Percentiles rank a stretch among this genome's conserved stretches.
Conservation (phyloP, 768 basidiomycete species). For the Hysterangium stoloniferum region DNA sequence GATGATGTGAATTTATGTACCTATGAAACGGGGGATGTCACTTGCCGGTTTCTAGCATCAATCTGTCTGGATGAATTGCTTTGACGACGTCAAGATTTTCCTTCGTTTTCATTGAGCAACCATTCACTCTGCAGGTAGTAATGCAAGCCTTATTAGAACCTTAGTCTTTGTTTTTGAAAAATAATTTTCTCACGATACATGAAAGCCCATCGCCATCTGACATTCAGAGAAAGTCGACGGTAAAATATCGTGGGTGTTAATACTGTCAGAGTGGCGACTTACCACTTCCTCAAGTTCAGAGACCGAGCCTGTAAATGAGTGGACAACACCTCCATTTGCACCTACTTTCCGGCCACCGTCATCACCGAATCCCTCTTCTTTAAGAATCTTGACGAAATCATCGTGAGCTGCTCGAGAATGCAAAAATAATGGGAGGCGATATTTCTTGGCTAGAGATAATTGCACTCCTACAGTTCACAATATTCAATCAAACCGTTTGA, state of each 20-base stretch:
- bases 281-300: slow-evolving; percentile 63
- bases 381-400: slow-evolving; percentile 60
- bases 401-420: slow-evolving; percentile 72
- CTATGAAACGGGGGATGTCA: not conserved
- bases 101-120: slow-evolving; percentile 68
- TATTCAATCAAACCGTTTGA: too few species aligned
- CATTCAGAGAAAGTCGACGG: too few species aligned
- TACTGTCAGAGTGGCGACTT: too few species aligned
- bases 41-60: slow-evolving; percentile 74
- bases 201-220: slow-evolving; percentile 67
- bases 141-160: not conserved
- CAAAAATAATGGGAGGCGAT: slow-evolving; percentile 70
- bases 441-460: slow-evolving; percentile 57
- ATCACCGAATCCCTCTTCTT: slow-evolving; percentile 54
- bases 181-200: slow-evolving; percentile 39
- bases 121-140: slow-evolving; percentile 46
- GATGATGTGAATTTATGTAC: not conserved
- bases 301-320: slow-evolving; percentile 67
- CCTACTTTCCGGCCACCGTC: slow-evolving; percentile 49
- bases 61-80: slow-evolving; percentile 44
- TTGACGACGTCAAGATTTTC: slow-evolving; percentile 50
- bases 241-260: too few species aligned
- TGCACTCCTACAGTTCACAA: slow-evolving; percentile 36
- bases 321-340: slow-evolving; percentile 68
- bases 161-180: not conserved